Percentiles rank a stretch among this genome's conserved stretches.
Evolutionary conservation across 306 rosid genomes (phyloP).

Genomic region (Senna siamea): DNA sequence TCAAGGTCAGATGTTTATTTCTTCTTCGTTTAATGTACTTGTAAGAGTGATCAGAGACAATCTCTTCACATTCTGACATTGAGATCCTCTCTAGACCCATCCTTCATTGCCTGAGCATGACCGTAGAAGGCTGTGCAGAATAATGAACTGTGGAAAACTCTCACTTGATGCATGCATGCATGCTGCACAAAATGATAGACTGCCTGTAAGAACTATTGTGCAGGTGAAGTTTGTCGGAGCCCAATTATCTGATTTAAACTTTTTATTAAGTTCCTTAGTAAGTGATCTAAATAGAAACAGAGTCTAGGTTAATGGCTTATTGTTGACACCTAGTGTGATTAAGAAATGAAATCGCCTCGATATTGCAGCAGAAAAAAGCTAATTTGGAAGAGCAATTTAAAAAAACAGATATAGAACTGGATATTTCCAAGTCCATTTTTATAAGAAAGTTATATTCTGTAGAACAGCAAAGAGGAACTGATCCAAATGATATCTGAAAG

Average conservation of each 20-base stretch:
- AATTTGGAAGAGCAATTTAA: neutral
- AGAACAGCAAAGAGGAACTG: neutral
- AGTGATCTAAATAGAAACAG: too few species aligned
- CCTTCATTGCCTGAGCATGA: constrained; percentile 77
- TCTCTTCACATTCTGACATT: constrained; percentile 33
- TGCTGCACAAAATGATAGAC: constrained; percentile 92
- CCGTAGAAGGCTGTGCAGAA: constrained; percentile 82
- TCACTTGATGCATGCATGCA: constrained; percentile 94
- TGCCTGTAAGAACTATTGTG: constrained; percentile 83
- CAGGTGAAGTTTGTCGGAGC: constrained; percentile 63
- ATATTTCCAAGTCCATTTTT: constrained; percentile 18
- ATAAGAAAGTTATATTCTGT: neutral
- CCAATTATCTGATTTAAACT: constrained; percentile 26
- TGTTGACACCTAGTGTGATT: neutral
- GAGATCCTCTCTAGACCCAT: constrained; percentile 66
- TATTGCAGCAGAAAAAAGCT: constrained; percentile 21
- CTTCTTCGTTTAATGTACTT: constrained; percentile 8
- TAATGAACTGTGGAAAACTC: constrained; percentile 83
- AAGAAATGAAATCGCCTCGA: constrained; percentile 19
- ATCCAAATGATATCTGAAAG: constrained; percentile 6
- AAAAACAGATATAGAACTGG: constrained; percentile 3
- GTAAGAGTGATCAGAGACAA: neutral
- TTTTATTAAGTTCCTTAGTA: too few species aligned
- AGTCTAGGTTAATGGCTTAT: neutral
- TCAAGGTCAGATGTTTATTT: constrained; percentile 63